Evolutionary conservation across 2,329 filamentous ascomycete species (phyloP).

Genomic region (Hansfordia pulvinata): DNA sequence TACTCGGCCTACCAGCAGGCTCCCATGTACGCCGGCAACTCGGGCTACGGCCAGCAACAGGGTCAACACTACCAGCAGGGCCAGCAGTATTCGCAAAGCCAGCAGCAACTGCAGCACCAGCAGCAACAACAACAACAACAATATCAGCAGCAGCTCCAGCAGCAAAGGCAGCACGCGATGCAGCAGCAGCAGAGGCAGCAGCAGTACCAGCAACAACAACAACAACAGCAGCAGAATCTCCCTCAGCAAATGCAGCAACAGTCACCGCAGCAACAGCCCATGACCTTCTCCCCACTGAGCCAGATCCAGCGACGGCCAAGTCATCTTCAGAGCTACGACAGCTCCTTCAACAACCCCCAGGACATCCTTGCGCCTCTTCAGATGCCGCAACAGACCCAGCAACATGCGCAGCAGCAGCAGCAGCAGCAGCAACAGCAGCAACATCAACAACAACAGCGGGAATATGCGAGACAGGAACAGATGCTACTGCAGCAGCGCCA

Average conservation of each 20-base stretch:
- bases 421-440: conserved; percentile 6
- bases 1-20: too few species aligned
- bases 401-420: conserved; percentile 8
- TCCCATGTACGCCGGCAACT: too few species aligned
- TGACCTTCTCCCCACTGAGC: too few species aligned
- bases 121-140: conserved; percentile 14
- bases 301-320: conserved; percentile 14
- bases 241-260: conserved; percentile 13
- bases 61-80: too few species aligned
- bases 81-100: too few species aligned
- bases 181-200: conserved; percentile 8
- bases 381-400: conserved; percentile 9
- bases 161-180: conserved; percentile 4
- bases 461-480: conserved; percentile 7
- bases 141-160: conserved; percentile 12
- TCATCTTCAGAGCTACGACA: conserved; percentile 6
- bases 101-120: too few species aligned
- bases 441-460: conserved; percentile 6
- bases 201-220: conserved; percentile 8
- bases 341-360: conserved; percentile 11
- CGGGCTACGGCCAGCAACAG: too few species aligned
- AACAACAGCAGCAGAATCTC: conserved; percentile 11
- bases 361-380: conserved; percentile 12
- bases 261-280: conserved; percentile 9
- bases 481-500: conserved; percentile 9